Evolutionary conservation across 257 asterid genomes (phyloP), one percentile per base, ranked within the genome.

Genomic region (Solanum tacnaense): DNA sequence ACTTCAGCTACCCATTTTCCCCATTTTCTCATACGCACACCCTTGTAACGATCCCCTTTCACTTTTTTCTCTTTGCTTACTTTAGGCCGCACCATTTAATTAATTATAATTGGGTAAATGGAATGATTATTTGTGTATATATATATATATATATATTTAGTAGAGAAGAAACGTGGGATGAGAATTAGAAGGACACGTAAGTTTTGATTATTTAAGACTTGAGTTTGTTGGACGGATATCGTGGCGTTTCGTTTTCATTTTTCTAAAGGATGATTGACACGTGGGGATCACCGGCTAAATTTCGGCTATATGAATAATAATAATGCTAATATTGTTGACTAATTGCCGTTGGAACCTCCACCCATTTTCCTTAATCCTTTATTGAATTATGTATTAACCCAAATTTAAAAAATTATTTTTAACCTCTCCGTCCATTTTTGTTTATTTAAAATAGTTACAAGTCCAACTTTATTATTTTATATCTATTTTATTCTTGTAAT

Each of bases 1-100:
- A 95, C 95, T 91, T 95, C 98, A 9, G 96, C 98, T 34, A 94
- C 98, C 95, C 98, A 95, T 70, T 93, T 95, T 7, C 98, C 98
- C 98, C 98, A 95, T 74, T 95, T 94, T 4, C 98, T 89, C 94
- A 93, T 94, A 89, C 98, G 79, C 12, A 94, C 96, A 39, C 98
- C 98, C 89, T 95, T 95, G 88, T 89, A 94, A 5, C 93, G 91
- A 44, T 92, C 87, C 4, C 18, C 35, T 2, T 21, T 91, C 25
- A 84, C 87, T 6, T 89, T 90, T 58, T 89, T 88, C 67, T 89
- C 92, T 56, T 91, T 88, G 5, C 86, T 87, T 73, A 62, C 83
- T 56, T 88, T 92, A 36, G 95, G 93, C 46, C 94, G 89, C 86
- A 90, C 96, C 98, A 95, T 95, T 13, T 44, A 0, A 44, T 41